Conservation (phyloP, 495 filamentous ascomycete genomes). For the Thermochaetoides thermophila region DNA sequence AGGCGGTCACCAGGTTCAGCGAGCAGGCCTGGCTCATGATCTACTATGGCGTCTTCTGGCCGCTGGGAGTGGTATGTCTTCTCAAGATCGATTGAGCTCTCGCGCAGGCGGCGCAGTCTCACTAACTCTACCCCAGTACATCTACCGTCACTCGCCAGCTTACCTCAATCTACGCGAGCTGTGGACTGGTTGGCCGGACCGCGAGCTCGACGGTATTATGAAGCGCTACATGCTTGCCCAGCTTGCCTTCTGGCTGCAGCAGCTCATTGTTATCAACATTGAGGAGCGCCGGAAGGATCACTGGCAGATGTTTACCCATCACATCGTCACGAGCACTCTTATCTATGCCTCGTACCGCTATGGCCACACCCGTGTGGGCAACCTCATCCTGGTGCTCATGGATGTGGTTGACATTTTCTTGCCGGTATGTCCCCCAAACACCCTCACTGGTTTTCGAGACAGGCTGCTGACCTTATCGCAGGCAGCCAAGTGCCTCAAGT, state of each 20-base stretch:
- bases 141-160: constrained; percentile 63
- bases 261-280: constrained; percentile 85
- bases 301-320: constrained; percentile 89
- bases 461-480: no score
- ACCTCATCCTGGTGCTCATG: constrained; percentile 82
- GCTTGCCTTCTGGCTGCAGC: constrained; percentile 86
- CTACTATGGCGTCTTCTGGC: constrained; percentile 69
- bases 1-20: constrained; percentile 64
- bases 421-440: constrained; percentile 67
- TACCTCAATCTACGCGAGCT: constrained; percentile 63
- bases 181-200: constrained; percentile 71
- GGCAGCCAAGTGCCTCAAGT: constrained; percentile 92
- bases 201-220: constrained; percentile 52
- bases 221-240: constrained; percentile 91
- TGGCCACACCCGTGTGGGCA: constrained; percentile 71
- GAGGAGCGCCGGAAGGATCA: constrained; percentile 90
- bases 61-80: constrained; percentile 63
- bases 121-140: constrained; percentile 44
- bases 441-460: no score
- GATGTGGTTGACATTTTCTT: constrained; percentile 82
- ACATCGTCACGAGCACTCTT: constrained; percentile 73
- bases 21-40: constrained; percentile 85
- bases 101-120: no score
- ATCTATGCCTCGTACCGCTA: constrained; percentile 72
- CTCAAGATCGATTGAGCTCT: neutral